These are phyloP conservation scores for Lactarius deliciosus DNA, from an alignment of 768 basidiomycete species.

Conservation along the genomic window DNA sequence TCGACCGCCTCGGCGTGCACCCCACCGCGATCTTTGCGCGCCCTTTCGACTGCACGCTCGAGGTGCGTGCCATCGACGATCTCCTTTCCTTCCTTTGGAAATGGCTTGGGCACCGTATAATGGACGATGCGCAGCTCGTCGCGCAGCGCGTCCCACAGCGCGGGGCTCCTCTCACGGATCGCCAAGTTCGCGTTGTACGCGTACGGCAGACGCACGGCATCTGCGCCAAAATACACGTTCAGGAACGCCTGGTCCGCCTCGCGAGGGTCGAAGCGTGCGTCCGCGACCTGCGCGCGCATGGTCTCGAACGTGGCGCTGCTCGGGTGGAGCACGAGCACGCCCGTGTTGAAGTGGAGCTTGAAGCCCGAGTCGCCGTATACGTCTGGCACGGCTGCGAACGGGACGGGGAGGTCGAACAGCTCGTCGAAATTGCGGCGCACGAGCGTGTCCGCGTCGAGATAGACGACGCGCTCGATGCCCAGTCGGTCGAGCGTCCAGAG, in stretches of 20 bases:
- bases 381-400: conserved; percentile 45
- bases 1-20: conserved; percentile 30
- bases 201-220: conserved; percentile 38
- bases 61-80: conserved; percentile 30
- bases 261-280: conserved; percentile 40
- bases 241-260: conserved; percentile 48
- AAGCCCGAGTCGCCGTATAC: conserved; percentile 39
- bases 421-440: conserved; percentile 46
- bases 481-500: conserved; percentile 41
- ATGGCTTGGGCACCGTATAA: conserved; percentile 38
- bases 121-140: conserved; percentile 38
- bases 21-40: conserved; percentile 22
- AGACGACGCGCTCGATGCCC: conserved; percentile 38
- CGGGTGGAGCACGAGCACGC: conserved; percentile 38
- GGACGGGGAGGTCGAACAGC: conserved; percentile 44
- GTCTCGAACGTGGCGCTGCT: conserved; percentile 34
- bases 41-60: conserved; percentile 29
- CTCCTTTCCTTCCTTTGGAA: conserved; percentile 30
- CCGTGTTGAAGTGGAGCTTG: conserved; percentile 41
- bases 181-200: conserved; percentile 41
- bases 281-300: conserved; percentile 41
- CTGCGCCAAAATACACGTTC: conserved; percentile 39
- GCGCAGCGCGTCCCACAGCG: conserved; percentile 36
- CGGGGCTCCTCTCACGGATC: conserved; percentile 36
- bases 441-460: conserved; percentile 47